These are phyloP conservation scores for Paraphoma sp. DNA, from an alignment of 2,329 filamentous ascomycete genomes.

Conservation along the genomic window DNA sequence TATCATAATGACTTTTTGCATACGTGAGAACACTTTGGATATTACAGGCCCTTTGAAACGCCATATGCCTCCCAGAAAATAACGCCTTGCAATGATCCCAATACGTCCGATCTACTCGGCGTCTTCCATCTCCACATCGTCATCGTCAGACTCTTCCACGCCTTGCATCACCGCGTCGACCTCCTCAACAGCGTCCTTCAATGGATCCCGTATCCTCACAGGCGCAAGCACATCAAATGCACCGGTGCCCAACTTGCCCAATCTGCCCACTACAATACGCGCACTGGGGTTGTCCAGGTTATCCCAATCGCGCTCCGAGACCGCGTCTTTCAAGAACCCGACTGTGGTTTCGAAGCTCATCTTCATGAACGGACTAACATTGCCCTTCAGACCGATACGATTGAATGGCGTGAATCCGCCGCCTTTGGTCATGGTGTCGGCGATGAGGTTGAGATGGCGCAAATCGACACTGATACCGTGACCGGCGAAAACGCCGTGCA, in stretches of 20 bases:
- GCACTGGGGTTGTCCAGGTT: slow-evolving; percentile 84
- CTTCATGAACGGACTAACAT: slow-evolving; percentile 92
- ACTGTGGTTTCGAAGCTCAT: slow-evolving; percentile 99
- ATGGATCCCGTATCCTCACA: slow-evolving; percentile 35
- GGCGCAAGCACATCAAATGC: slow-evolving; percentile 80
- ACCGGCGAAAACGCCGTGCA: slow-evolving; percentile 82
- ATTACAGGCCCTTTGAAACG: neutral
- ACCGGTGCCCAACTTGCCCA: slow-evolving; percentile 86
- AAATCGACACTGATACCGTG: slow-evolving; percentile 94
- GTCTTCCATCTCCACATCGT: slow-evolving; percentile 20
- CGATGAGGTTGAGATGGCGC: slow-evolving; percentile 92
- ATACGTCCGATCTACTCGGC: neutral
- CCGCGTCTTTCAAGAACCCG: slow-evolving; percentile 89
- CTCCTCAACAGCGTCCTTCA: slow-evolving; percentile 21
- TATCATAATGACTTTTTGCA: neutral
- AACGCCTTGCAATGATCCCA: neutral
- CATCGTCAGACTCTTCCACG: slow-evolving; percentile 22
- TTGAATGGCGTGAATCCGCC: slow-evolving; percentile 92
- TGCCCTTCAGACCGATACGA: slow-evolving; percentile 83
- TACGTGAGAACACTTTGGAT: neutral
- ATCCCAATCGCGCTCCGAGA: slow-evolving; percentile 89
- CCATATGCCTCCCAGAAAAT: neutral
- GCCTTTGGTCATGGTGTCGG: slow-evolving; percentile 95
- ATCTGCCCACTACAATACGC: slow-evolving; percentile 83
- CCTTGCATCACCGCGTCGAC: slow-evolving; percentile 18